Evolutionary conservation across 2,329 filamentous ascomycete species (phyloP).

Genomic region (Alternaria sp.): DNA sequence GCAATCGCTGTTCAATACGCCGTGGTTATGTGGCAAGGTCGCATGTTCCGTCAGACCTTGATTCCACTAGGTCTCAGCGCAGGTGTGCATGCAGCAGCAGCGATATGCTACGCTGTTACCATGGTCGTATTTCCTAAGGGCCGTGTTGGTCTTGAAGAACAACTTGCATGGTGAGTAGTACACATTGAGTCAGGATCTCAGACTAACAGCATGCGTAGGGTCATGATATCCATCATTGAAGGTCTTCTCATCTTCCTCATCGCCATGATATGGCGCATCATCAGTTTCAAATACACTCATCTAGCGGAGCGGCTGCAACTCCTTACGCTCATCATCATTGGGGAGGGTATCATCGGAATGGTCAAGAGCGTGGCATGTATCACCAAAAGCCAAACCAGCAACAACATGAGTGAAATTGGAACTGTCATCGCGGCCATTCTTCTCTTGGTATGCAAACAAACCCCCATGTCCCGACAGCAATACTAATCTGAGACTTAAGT

Average conservation of each 20-base stretch:
- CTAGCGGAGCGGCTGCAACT: constrained; percentile 66
- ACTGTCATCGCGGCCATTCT: constrained; percentile 28
- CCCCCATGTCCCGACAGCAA: no score
- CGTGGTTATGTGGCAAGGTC: constrained; percentile 31
- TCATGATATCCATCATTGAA: constrained; percentile 27
- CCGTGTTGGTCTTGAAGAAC: constrained; percentile 19
- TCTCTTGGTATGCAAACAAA: constrained; percentile 12
- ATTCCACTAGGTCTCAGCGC: constrained; percentile 26
- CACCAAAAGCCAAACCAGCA: constrained; percentile 24
- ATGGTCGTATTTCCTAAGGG: constrained; percentile 18
- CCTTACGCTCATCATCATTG: constrained; percentile 68
- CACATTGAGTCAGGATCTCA: no score
- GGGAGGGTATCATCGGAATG: constrained; percentile 66
- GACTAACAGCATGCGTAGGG: constrained; percentile 15
- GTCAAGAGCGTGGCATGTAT: constrained; percentile 47
- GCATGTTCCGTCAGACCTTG: constrained; percentile 28
- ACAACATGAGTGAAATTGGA: constrained; percentile 27
- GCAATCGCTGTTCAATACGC: constrained; percentile 28
- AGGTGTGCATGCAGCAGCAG: constrained; percentile 18
- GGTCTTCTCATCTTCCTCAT: constrained; percentile 30
- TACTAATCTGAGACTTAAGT: constrained; percentile 9
- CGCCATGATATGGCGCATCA: constrained; percentile 53
- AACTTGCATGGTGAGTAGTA: no score
- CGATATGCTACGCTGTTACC: constrained; percentile 22
- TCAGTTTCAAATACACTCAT: constrained; percentile 66